Evolutionary conservation across 306 rosid species (phyloP), one percentile per base, ranked within the genome.

Genomic region (Castanea mollissima): DNA sequence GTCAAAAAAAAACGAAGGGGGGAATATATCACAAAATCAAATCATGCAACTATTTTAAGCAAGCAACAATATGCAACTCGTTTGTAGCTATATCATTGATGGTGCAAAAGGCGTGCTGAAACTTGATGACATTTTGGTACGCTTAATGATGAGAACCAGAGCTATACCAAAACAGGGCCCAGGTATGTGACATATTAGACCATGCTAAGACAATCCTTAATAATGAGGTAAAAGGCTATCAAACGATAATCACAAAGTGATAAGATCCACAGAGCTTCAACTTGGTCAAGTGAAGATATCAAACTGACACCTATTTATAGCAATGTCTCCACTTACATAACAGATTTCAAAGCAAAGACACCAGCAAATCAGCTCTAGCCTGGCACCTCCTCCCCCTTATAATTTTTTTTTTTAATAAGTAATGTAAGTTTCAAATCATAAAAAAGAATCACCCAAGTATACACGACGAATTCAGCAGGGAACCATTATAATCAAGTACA

Each of bases 81-180:
- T 51, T 23, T 29, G 72, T 86, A 86, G 20, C 70, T 5, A 64
- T 64, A 64, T 64, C 70, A 29, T 31, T 64, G 70, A 31, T 6
- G 41, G 70, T 34, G 25, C 71, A 44, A 67, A 65, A 18, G 51
- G 71, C 31, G 32, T 21, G 23, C 51, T 31, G 14, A 65, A 65
- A 7, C 71, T 65, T 10, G 38, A 32, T 32, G 49, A 65, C 6
- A 32, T 34, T 34, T 19, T 19, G 49, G 49, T 11, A 32, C 4
- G 15, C 51, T 34, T 32, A 34, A 34, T 16, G 71, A 44, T 65
- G 49, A 32, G 23, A 18, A 4, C 49, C 51, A 34, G 51, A 1
- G 51, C 23, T 0, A 67, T 67, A 2, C 46, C 71, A 63, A 15
- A 63, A 63, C 69, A 63, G 44, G 19, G 20, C 70, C 31, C 70